These are phyloP conservation scores for Ochetophila trinervis DNA, from an alignment of 306 rosid species.

Conservation along the genomic window DNA sequence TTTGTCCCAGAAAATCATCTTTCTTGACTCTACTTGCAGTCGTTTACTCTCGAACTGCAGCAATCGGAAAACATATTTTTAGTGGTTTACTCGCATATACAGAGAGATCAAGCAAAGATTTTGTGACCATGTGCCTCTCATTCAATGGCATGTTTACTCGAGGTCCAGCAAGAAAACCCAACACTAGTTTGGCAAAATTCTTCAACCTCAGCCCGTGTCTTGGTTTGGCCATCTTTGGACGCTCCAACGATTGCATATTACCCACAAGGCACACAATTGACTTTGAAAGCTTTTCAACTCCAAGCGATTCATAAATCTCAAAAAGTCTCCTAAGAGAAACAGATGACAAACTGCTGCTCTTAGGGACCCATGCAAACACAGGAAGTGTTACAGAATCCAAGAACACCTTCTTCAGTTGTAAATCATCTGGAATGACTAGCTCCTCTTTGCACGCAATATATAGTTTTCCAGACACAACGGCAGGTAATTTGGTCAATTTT, in stretches of 20 bases:
- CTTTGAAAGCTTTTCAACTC: constrained; percentile 19
- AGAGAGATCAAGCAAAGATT: neutral
- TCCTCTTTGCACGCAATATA: constrained; percentile 14
- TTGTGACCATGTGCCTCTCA: constrained; percentile 15
- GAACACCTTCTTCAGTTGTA: constrained; percentile 18
- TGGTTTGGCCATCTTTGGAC: neutral
- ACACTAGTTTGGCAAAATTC: constrained; percentile 13
- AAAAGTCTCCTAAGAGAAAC: neutral
- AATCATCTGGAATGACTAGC: constrained; percentile 19
- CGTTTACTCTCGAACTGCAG: neutral
- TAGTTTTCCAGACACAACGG: neutral
- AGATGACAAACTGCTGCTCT: neutral
- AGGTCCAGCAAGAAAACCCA: constrained; percentile 21
- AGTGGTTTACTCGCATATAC: constrained; percentile 14
- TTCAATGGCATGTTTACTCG: constrained; percentile 4
- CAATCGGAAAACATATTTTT: constrained; percentile 1
- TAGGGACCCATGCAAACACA: constrained; percentile 19
- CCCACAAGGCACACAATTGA: constrained; percentile 15
- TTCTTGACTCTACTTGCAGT: constrained; percentile 10
- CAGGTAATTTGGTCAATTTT: constrained; percentile 12
- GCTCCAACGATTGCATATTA: neutral
- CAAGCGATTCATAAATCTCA: constrained; percentile 6
- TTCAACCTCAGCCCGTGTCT: constrained; percentile 11
- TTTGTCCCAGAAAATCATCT: constrained; percentile 24
- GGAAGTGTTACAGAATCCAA: constrained; percentile 3